A percentile compares a stretch with the other conserved stretches of the same genome.
Evolutionary conservation across 2,329 filamentous ascomycete species (phyloP).

Genomic region (Thielaviopsis cerberus): DNA sequence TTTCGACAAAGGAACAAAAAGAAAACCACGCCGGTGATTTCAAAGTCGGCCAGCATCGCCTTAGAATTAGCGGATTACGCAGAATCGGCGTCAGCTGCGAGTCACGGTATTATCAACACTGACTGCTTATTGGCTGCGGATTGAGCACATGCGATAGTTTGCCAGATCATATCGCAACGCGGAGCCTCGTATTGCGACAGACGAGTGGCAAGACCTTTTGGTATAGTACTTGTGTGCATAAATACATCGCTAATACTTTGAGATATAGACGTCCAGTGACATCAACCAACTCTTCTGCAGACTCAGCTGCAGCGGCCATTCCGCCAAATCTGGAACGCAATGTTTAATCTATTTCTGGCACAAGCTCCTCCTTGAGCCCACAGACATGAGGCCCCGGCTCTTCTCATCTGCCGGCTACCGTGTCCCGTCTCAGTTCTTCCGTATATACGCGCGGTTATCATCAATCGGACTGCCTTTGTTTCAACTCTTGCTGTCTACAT

Average conservation of each 20-base stretch:
- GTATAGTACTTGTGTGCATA: background rate
- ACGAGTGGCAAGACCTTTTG: background rate
- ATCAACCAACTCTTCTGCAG: background rate
- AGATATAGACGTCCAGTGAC: background rate
- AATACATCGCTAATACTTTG: background rate
- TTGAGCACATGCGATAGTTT: background rate
- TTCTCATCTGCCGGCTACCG: background rate
- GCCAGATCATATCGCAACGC: background rate
- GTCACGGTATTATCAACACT: background rate
- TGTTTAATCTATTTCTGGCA: background rate
- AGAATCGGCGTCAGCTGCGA: background rate
- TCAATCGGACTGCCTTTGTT: background rate
- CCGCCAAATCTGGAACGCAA: background rate
- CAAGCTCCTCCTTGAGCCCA: background rate
- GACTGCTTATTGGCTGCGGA: background rate
- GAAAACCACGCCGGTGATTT: background rate
- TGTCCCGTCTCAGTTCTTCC: background rate
- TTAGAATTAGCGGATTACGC: background rate
- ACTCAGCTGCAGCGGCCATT: background rate
- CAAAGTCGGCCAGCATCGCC: background rate
- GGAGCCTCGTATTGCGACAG: background rate
- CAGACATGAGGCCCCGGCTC: background rate
- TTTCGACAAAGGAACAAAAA: background rate
- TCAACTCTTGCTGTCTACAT: background rate
- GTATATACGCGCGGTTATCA: background rate